Base-by-base conservation (phyloP, 805 yeast genomes). In the Wickerhamiella alocasiicola region DNA sequence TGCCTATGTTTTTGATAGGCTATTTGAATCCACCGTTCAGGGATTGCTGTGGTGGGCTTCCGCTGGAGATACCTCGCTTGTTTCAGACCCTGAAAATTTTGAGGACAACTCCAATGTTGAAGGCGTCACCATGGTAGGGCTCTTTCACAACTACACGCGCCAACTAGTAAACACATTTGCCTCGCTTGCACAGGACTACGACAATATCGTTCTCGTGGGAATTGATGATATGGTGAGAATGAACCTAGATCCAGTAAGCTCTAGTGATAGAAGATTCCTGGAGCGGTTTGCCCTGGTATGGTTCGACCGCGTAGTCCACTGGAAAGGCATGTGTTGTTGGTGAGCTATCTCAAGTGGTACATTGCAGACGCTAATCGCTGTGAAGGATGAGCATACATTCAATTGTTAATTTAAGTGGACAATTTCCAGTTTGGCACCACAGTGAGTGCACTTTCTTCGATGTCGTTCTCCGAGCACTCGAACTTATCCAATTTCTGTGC, bases 1-100 rank as follows among this genome's bases (percentile, higher is more conserved):
- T 4, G 20, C 21, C 29, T 25, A 21, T 11, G 1, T 49, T 7
- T 20, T 44, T 9, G 55, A 51, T 29, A 19, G 44, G 9, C 18
- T 50, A 2, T 42, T 47, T 4, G 54, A 50, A 16, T 28, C 49
- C 12, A 35, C 47, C 4, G 41, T 47, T 2, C 49, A 43, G 41
- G 85, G 85, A 1, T 69, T 81, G 44, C 62, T 80, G 16, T 81
- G 91, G 91, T 81, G 88, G 84, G 94, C 94, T 2, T 70, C 81
- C 23, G 88, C 91, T 1, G 94, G 91, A 6, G 80, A 76, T 44
- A 65, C 68, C 30, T 62, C 64, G 12, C 57, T 55, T 18, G 53
- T 60, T 16, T 60, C 62, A 13, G 49, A 47, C 3, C 46, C 43
- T 6, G 43, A 37, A 4, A 44, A 39, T 16, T 36, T 39, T 1